These are phyloP conservation scores for Parastagonospora avenae DNA, from an alignment of 2,329 filamentous ascomycete genomes.

Conservation along the genomic window DNA sequence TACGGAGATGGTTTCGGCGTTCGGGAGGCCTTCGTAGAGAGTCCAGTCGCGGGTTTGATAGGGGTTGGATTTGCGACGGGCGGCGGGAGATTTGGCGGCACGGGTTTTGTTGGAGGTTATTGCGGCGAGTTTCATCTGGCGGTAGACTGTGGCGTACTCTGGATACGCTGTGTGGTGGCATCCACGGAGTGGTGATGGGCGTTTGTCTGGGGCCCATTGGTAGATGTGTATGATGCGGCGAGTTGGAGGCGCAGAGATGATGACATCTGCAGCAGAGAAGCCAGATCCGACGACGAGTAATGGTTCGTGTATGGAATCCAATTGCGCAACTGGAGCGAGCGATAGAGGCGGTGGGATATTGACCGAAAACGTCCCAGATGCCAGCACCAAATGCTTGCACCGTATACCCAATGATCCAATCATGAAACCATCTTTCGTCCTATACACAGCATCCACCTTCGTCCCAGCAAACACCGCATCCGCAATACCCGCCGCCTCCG, in stretches of 20 bases:
- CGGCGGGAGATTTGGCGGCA: constrained; percentile 26
- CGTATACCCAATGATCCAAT: constrained; percentile 58
- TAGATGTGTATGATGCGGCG: constrained; percentile 64
- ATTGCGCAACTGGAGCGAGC: constrained; percentile 52
- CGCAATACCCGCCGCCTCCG: constrained; percentile 57
- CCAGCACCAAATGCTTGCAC: constrained; percentile 63
- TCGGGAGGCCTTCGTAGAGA: constrained; percentile 61
- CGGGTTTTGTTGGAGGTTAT: constrained; percentile 25
- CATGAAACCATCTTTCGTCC: constrained; percentile 54
- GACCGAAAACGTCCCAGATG: constrained; percentile 64
- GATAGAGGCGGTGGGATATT: constrained; percentile 57
- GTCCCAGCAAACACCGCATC: constrained; percentile 53
- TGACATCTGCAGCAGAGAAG: constrained; percentile 66
- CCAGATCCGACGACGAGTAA: constrained; percentile 65
- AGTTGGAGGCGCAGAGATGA: constrained; percentile 58
- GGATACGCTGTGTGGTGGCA: constrained; percentile 67
- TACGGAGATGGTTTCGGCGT: constrained; percentile 55
- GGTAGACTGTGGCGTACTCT: constrained; percentile 65
- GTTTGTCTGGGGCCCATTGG: constrained; percentile 62
- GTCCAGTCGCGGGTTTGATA: constrained; percentile 58
- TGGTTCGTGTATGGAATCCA: constrained; percentile 39
- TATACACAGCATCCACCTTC: constrained; percentile 51
- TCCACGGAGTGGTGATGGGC: constrained; percentile 61
- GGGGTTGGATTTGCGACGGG: constrained; percentile 47
- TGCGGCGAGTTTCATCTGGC: constrained; percentile 62